Base-by-base conservation (phyloP, 2,329 filamentous ascomycete species). In the Daldinia sp. region DNA sequence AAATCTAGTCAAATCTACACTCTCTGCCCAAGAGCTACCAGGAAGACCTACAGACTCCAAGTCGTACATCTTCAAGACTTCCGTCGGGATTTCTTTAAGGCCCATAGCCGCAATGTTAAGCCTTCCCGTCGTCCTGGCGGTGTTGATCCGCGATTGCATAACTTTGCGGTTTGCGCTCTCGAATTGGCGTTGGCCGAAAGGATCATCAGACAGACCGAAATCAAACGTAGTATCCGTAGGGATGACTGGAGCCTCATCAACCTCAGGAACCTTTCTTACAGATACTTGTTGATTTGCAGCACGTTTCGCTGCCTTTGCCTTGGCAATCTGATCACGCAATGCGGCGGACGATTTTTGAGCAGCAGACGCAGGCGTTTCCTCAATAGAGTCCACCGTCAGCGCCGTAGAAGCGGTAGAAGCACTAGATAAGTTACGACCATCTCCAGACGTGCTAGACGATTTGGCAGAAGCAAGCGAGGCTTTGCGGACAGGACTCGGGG, bases 51-150 rank as follows among this genome's bases (percentile, higher is more conserved):
- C 83, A 1, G 85, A 83, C 54, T 93, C 88, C 15, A 92, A 82
- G 70, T 93, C 91, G 75, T 97, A 98, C 94, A 98, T 98, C 56
- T 88, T 87, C 78, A 96, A 80, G 0, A 98, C 91, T 72, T 96
- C 92, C 1, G 85, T 77, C 0, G 95, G 95, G 3, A 99, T 90
- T 59, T 90, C 84, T 63, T 88, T 90, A 35, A 99, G 77, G 1
- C 88, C 87, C 82, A 98, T 85, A 0, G 91, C 93, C 0, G 94
- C 90, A 73, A 99, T 94, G 68, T 97, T 97, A 35, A 99, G 82
- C 52, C 90, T 87, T 2, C 95, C 95, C 32, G 91, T 91, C 0
- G 85, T 88, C 48, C 93, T 85, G 1, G 91, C 95, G 13, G 85
- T 80, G 58, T 87, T 85, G 19, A 96, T 85, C 0, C 93, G 88